Evolutionary conservation across 1,139 yeast genomes (phyloP), one percentile per base, ranked within the genome.

Genomic region (Cylindricascospora bacillispora): DNA sequence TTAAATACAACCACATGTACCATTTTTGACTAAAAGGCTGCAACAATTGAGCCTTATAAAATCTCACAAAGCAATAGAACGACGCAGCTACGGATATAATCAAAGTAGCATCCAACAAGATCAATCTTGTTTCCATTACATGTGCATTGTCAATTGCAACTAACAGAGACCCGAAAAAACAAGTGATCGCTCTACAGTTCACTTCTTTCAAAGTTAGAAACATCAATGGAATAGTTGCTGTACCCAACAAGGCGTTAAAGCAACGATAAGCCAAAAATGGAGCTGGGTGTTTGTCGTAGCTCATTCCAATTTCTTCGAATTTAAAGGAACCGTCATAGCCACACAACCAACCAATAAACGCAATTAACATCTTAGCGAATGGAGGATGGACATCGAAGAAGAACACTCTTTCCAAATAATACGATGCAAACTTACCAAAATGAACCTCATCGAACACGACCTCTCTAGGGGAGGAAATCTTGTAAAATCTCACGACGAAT

Each of bases 381-480:
- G 98, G 99, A 23, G 99, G 99, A 57, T 92, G 99, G 36, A 92
- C 71, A 57, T 92, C 99, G 54, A 92, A 89, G 56, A 83, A 92
- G 56, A 81, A 82, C 0, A 89, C 75, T 36, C 92, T 63, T 52
- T 81, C 78, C 37, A 82, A 58, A 54, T 82, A 82, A 52, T 81
- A 83, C 12, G 93, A 76, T 15, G 95, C 95, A 57, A 86, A 85
- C 52, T 85, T 85, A 26, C 98, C 98, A 50, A 89, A 89, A 57
- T 89, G 98, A 19, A 89, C 98, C 54, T 92, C 99, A 60, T 92
- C 99, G 48, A 92, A 92, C 15, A 92, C 98, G 33, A 92, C 98
- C 52, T 80, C 80, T 36, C 66, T 62, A 2, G 98, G 98, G 38
- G 65, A 65, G 48, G 75, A 66, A 37, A 89, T 67, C 38, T 67